Percentiles rank a stretch among this genome's conserved stretches.
phyloP scores from a whole-genome alignment of 116 monocot genomes.

The Trichopus zeylanicus region DNA sequence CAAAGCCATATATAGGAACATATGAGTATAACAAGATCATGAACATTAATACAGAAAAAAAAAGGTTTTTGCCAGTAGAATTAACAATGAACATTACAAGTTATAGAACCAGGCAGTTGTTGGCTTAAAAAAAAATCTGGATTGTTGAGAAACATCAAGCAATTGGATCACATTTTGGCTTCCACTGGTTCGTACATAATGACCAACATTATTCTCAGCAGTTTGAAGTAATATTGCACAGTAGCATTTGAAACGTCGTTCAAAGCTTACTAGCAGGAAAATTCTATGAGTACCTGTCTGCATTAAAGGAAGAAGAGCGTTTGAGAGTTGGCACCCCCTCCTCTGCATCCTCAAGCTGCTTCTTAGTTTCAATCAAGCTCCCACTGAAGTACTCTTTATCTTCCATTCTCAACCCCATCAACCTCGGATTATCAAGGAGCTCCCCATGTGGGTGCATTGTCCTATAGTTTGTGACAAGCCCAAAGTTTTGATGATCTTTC shows the following conservation, averaged over 20 bases:
- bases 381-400: constrained; percentile 76
- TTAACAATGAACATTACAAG: background rate
- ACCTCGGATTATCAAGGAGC: constrained; percentile 36
- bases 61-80: too few species aligned
- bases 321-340: constrained; percentile 35
- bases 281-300: constrained; percentile 39
- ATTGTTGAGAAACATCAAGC: background rate
- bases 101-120: background rate
- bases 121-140: background rate
- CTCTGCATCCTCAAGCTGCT: constrained; percentile 27
- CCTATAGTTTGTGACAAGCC: constrained; percentile 49
- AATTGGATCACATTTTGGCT: background rate
- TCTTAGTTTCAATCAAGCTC: constrained; percentile 77
- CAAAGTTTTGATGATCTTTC: constrained; percentile 63
- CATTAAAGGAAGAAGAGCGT: constrained; percentile 61
- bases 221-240: background rate
- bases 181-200: background rate
- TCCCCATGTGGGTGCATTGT: constrained; percentile 47
- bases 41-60: background rate
- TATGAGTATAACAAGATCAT: background rate
- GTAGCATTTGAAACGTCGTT: background rate
- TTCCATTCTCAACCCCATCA: constrained; percentile 27
- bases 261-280: background rate
- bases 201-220: background rate
- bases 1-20: too few species aligned